phyloP scores from a whole-genome alignment of 2,329 filamentous ascomycete species.

The Pseudocercospora vitis region DNA sequence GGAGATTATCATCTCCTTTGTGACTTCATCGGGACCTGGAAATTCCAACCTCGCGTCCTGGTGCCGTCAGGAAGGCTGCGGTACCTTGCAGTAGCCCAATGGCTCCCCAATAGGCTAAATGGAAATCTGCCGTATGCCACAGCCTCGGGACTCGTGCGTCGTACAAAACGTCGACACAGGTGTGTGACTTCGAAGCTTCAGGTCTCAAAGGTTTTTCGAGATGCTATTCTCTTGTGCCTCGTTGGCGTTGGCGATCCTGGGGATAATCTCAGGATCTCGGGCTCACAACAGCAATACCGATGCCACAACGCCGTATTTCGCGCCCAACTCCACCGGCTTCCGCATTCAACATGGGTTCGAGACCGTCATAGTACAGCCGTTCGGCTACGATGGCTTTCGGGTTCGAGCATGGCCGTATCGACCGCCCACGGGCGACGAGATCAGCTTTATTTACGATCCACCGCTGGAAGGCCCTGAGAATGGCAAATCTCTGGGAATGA shows the following conservation, averaged over 20 bases:
- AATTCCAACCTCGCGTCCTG: background rate
- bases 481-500: conserved; percentile 37
- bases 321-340: conserved; percentile 34
- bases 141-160: background rate
- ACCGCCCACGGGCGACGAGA: conserved; percentile 39
- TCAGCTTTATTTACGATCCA: conserved; percentile 43
- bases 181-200: background rate
- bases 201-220: background rate
- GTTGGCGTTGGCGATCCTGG: background rate
- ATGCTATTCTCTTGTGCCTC: background rate
- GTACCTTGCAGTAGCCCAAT: background rate
- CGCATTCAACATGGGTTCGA: conserved; percentile 43
- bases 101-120: background rate
- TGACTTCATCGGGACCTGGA: conserved; percentile 2
- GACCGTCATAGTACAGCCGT: conserved; percentile 42
- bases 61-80: background rate
- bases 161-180: background rate
- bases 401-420: conserved; percentile 43
- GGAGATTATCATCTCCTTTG: conserved; percentile 1
- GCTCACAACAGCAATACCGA: background rate
- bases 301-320: conserved; percentile 15
- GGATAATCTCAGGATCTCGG: background rate
- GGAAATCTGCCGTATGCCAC: background rate
- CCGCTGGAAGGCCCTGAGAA: conserved; percentile 42
- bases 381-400: conserved; percentile 44